Conservation (phyloP, 768 basidiomycete genomes). For the Lactarius sanguifluus region DNA sequence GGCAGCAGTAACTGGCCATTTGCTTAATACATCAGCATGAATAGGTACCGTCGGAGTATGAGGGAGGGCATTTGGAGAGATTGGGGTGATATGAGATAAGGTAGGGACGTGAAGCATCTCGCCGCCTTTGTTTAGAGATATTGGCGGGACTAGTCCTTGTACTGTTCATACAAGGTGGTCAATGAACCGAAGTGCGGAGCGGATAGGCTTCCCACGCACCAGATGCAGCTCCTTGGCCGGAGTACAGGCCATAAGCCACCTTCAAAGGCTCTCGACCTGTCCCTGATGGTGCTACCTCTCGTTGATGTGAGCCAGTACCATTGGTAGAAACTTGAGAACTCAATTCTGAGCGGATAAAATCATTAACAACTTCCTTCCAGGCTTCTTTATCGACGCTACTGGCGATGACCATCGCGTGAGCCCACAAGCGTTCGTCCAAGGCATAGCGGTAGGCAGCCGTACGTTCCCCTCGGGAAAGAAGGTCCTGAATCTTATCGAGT, state of each 20-base stretch:
- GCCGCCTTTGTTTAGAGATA: slow-evolving; percentile 19
- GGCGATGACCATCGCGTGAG: slow-evolving; percentile 93
- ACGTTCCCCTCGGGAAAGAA: slow-evolving; percentile 82
- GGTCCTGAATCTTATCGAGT: slow-evolving; percentile 74
- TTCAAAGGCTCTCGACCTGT: slow-evolving; percentile 72
- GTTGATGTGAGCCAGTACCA: slow-evolving; percentile 26
- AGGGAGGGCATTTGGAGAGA: slow-evolving; percentile 62
- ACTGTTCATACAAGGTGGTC: neutral
- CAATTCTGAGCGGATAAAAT: slow-evolving; percentile 81
- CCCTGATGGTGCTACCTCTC: slow-evolving; percentile 31
- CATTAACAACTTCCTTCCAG: slow-evolving; percentile 87
- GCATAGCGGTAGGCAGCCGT: slow-evolving; percentile 87
- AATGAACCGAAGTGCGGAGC: neutral
- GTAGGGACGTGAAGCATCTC: slow-evolving; percentile 23
- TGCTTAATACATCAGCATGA: slow-evolving; percentile 60
- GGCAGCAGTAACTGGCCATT: slow-evolving; percentile 85
- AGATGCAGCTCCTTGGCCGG: slow-evolving; percentile 76
- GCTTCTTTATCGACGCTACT: slow-evolving; percentile 90
- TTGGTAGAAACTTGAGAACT: slow-evolving; percentile 40
- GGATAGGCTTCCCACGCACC: slow-evolving; percentile 46
- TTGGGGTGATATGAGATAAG: slow-evolving; percentile 44
- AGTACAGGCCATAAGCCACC: slow-evolving; percentile 78
- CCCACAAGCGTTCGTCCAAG: slow-evolving; percentile 86
- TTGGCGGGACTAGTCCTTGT: slow-evolving; percentile 21
- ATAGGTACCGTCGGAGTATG: slow-evolving; percentile 46